Base-by-base conservation (phyloP, 441 rosid genomes). In the Metrosideros polymorpha region DNA sequence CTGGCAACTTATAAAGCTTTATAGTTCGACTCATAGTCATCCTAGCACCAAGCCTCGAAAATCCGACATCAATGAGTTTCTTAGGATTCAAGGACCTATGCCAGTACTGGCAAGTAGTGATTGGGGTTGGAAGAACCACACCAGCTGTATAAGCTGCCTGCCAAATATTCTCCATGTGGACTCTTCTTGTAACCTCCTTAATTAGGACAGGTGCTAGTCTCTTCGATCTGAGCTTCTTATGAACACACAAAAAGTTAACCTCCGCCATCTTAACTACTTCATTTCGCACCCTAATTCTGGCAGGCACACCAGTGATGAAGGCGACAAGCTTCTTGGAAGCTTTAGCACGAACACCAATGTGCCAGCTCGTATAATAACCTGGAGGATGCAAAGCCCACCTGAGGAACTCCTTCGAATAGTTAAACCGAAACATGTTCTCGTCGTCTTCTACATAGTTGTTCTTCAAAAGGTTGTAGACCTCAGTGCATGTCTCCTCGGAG, bases 121-220 rank as follows among this genome's bases (percentile, higher is more conserved):
- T 86, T 45, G 99, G 99, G 29, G 99, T 97, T 1, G 99, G 99
- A 91, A 97, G 96, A 87, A 95, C 90, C 83, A 96, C 98, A 39
- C 99, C 99, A 30, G 99, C 98, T 0, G 99, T 97, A 86, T 97
- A 96, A 49, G 99, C 98, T 1, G 99, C 99, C 87, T 97, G 99
- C 99, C 99, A 97, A 9, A 94, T 93, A 86, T 95, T 93, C 94
- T 97, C 99, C 93, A 94, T 86, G 83, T 94, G 99, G 90, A 97
- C 99, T 89, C 99, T 92, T 88, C 99, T 93, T 6, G 98, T 94
- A 13, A 97, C 97, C 91, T 97, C 99, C 94, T 97, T 97, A 76
- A 97, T 97, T 99, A 97, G 92, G 42, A 97, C 99, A 7, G 99
- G 99, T 10, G 99, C 98, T 6, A 97, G 96, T 55, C 99, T 92